These are phyloP conservation scores for Oenanthe javanica DNA, from an alignment of 140 eudicot species.

Conservation along the genomic window DNA sequence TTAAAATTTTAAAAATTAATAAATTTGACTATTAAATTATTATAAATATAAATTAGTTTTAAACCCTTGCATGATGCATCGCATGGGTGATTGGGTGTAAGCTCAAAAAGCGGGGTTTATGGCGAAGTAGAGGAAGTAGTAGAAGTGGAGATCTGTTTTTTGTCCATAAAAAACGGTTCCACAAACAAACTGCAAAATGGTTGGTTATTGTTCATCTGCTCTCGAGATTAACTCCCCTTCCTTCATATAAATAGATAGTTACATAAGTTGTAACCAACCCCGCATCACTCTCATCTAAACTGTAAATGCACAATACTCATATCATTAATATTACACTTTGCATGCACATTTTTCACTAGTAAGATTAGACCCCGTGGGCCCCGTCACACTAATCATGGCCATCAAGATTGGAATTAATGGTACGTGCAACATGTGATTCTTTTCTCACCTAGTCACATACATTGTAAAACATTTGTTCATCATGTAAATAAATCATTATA, in stretches of 20 bases:
- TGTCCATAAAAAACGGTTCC: constrained; percentile 2
- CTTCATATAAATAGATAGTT: background rate
- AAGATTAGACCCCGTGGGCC: background rate
- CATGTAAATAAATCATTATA: background rate
- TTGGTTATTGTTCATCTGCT: background rate
- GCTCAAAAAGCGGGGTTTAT: background rate
- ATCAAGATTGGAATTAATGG: constrained; percentile 68
- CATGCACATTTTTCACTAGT: background rate
- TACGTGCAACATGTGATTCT: background rate
- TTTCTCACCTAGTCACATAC: no score
- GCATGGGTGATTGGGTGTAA: no score
- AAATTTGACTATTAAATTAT: no score
- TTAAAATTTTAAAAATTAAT: no score
- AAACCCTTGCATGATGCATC: no score
- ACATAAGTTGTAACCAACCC: constrained; percentile 2
- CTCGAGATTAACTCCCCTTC: background rate
- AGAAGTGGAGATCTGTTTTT: background rate
- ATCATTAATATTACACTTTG: background rate
- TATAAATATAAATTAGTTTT: no score
- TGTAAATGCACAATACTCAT: background rate
- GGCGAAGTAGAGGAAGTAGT: background rate
- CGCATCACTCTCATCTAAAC: constrained; percentile 4
- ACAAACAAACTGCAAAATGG: background rate
- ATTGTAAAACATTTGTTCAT: background rate
- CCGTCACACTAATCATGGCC: constrained; percentile 22